Base-by-base conservation (phyloP, 75 land plant genomes). In the Gnetum montanum region DNA sequence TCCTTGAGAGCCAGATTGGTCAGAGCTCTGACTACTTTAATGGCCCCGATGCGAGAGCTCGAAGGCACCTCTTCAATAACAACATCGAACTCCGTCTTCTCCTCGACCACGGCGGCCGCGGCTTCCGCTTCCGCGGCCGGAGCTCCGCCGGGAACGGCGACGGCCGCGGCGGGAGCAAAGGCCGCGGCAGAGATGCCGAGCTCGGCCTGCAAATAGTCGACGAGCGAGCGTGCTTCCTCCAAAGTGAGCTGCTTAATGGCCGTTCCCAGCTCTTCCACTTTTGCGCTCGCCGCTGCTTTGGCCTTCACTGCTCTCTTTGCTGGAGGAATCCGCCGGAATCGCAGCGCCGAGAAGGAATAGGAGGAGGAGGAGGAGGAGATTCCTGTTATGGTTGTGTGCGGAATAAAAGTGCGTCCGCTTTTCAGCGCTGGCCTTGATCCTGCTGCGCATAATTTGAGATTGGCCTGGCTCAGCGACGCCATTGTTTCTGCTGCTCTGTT, bases 21-120 rank as follows among this genome's bases (percentile, higher is more conserved):
- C 25, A 90, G 43, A 1, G 88, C 72, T 49, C 96, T 62, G n/a
- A 90, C 71, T 8, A 66, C 87, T 69, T 90, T 86, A 40, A 90
- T 90, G 26, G 82, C 77, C 15, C 88, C 82, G 46, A 90, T 90
- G 34, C 96, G 62, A 6, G 74, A 71, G 23, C 59, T 73, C 48
- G 70, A 72, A 6, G 96, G 96, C 7, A 90, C 96, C 4, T 88
- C 94, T 43, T 75, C 85, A 29, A 91, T 75, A 58, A 84, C 69
- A 8, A 84, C 87, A 19, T 88, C 91, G 58, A 91, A 88, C 68
- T 82, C 86, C 57, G 82, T 83, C 83, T 83, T 75, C 80, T 86
- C 91, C 70, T 78, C 91, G 29, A 63, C 84, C 0, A 31, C 83
- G 1, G 80, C 66, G 0, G 89, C 43, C 0, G 60, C 90, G 1